These are phyloP conservation scores for Chaetomium tenue DNA, from an alignment of 495 filamentous ascomycete genomes.

Conservation along the genomic window DNA sequence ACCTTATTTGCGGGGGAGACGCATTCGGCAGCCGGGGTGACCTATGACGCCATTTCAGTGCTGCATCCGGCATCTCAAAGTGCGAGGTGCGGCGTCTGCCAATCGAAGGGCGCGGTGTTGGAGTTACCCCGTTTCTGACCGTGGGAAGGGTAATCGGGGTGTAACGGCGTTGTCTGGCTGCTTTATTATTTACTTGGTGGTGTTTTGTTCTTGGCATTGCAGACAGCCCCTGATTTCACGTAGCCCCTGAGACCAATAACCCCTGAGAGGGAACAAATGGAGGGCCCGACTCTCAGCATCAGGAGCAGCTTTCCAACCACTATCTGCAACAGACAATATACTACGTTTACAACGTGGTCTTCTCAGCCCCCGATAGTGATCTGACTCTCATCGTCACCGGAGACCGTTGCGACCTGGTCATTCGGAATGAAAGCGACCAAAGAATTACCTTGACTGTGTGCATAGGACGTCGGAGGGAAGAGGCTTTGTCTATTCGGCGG, in stretches of 20 bases:
- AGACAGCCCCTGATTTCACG: no score
- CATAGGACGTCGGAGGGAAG: no score
- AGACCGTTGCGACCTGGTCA: neutral
- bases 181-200: neutral
- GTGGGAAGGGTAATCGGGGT: no score
- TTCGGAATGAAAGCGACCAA: neutral
- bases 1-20: neutral
- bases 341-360: neutral
- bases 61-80: no score
- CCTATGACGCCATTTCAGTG: neutral
- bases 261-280: no score
- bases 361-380: neutral
- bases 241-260: no score
- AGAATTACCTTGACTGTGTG: neutral
- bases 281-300: no score
- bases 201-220: no score
- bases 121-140: neutral
- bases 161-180: no score
- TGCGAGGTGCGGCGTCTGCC: neutral
- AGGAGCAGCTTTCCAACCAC: neutral
- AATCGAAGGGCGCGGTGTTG: neutral
- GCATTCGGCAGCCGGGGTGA: no score
- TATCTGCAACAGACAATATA: neutral
- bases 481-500: no score
- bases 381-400: slow-evolving; percentile 5